Percentiles rank a stretch among this genome's conserved stretches.
These are phyloP conservation scores for Ceratocystiopsis brevicomis DNA, from an alignment of 2,329 filamentous ascomycete species.

Conservation along the genomic window DNA sequence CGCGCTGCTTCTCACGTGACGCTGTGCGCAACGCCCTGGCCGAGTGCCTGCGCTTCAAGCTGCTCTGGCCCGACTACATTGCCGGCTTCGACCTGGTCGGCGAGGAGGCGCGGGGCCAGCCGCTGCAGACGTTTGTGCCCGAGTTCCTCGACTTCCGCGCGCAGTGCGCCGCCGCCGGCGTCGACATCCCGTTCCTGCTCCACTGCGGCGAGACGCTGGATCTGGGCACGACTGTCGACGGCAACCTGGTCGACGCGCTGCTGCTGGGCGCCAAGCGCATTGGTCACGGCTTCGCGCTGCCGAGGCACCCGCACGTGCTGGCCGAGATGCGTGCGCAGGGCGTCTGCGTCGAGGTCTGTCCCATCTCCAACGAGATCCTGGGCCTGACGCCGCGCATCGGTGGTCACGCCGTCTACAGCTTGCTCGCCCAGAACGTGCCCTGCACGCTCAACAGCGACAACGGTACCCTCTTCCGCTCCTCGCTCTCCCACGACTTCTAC, in stretches of 20 bases:
- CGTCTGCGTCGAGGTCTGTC: slow-evolving; percentile 58
- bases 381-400: slow-evolving; percentile 46
- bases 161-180: slow-evolving; percentile 24
- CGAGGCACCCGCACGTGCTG: slow-evolving; percentile 48
- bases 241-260: slow-evolving; percentile 50
- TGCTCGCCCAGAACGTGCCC: slow-evolving; percentile 53
- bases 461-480: slow-evolving; percentile 52
- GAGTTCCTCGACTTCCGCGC: slow-evolving; percentile 38
- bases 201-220: slow-evolving; percentile 62
- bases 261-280: slow-evolving; percentile 48
- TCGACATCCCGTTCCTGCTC: slow-evolving; percentile 54
- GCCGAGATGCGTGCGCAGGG: slow-evolving; percentile 41
- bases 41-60: slow-evolving; percentile 44
- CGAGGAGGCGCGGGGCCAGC: slow-evolving; percentile 42
- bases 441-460: slow-evolving; percentile 63
- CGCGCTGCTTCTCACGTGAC: slow-evolving; percentile 33
- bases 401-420: slow-evolving; percentile 46
- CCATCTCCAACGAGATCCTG: slow-evolving; percentile 59
- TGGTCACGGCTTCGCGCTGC: slow-evolving; percentile 53
- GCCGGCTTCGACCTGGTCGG: slow-evolving; percentile 55
- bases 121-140: slow-evolving; percentile 34
- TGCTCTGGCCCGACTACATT: slow-evolving; percentile 35
- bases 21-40: slow-evolving; percentile 33
- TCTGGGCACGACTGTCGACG: slow-evolving; percentile 42
- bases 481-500: slow-evolving; percentile 59